phyloP scores from a whole-genome alignment of 192 early-diverging fungal species.

The Mortierella antarctica region DNA sequence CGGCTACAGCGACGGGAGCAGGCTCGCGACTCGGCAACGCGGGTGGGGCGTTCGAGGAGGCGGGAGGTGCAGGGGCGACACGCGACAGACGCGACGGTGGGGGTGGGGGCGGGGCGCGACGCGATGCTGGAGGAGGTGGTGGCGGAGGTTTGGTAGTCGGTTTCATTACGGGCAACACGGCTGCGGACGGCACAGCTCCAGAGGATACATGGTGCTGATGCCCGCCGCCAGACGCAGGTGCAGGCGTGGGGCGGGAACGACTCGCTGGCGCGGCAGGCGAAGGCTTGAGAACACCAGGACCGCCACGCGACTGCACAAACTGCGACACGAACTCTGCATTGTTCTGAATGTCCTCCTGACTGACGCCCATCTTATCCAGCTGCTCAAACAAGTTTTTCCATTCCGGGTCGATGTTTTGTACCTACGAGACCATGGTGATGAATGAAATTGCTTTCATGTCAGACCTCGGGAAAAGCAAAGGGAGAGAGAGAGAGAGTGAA shows the following conservation, averaged over 20 bases:
- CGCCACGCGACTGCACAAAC: constrained; percentile 75
- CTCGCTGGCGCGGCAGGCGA: constrained; percentile 39
- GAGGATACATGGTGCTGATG: constrained; percentile 36
- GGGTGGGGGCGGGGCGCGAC: constrained; percentile 51
- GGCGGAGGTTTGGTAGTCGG: constrained; percentile 46
- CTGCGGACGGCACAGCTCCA: constrained; percentile 31
- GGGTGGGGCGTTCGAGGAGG: constrained; percentile 18
- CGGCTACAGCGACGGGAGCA: constrained; percentile 26
- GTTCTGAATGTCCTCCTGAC: constrained; percentile 71
- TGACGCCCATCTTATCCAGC: constrained; percentile 74
- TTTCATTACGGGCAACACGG: constrained; percentile 42
- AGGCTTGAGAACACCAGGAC: constrained; percentile 25
- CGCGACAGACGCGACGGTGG: constrained; percentile 45
- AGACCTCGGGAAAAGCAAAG: not conserved
- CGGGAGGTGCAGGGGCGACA: constrained; percentile 30
- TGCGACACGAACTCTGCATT: constrained; percentile 75
- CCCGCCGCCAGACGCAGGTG: constrained; percentile 37
- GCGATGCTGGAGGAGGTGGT: constrained; percentile 50
- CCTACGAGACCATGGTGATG: constrained; percentile 20
- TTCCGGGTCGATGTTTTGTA: constrained; percentile 76
- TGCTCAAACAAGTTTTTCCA: constrained; percentile 79
- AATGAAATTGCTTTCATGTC: not conserved
- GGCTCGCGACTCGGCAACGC: constrained; percentile 51
- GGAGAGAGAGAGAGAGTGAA: not conserved
- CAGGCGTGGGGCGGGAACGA: constrained; percentile 27